phyloP scores from a whole-genome alignment of 495 filamentous ascomycete genomes.

The Penicillium coffeae region DNA sequence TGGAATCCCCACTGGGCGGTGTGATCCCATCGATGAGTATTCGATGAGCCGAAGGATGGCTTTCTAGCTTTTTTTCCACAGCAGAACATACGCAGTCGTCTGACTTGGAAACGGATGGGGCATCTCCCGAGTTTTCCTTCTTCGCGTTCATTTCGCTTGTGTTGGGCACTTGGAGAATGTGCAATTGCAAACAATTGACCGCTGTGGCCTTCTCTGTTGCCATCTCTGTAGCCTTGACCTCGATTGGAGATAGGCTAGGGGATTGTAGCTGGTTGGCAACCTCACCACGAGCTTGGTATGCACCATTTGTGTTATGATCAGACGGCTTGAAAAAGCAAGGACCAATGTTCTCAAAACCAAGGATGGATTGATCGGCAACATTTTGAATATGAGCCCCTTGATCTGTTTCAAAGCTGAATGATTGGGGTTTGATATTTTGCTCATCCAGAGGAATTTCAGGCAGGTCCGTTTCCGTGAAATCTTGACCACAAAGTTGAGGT shows the following conservation, averaged over 20 bases:
- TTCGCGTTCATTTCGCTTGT: slow-evolving; percentile 5
- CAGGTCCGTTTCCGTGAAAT: neutral
- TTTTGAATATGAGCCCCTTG: neutral
- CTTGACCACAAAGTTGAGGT: slow-evolving; percentile 3
- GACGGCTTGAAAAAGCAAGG: neutral
- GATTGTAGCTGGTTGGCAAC: slow-evolving; percentile 6
- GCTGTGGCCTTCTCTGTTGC: neutral
- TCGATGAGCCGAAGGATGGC: neutral
- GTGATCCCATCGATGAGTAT: neutral
- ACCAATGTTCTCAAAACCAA: neutral
- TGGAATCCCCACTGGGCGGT: neutral
- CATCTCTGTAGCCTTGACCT: slow-evolving; percentile 1
- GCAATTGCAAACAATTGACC: slow-evolving; percentile 1
- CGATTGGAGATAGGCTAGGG: neutral
- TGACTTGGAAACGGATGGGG: neutral
- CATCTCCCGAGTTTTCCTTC: neutral
- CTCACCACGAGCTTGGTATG: neutral
- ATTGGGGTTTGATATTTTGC: slow-evolving; percentile 1
- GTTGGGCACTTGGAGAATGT: neutral
- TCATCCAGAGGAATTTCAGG: slow-evolving; percentile 1
- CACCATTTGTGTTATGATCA: neutral
- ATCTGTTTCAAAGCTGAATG: neutral
- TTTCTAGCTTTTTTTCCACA: neutral
- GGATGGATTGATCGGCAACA: neutral
- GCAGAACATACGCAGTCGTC: slow-evolving; percentile 1